Base-by-base conservation (phyloP, 768 basidiomycete species). In the Infundibulicybe gibba region DNA sequence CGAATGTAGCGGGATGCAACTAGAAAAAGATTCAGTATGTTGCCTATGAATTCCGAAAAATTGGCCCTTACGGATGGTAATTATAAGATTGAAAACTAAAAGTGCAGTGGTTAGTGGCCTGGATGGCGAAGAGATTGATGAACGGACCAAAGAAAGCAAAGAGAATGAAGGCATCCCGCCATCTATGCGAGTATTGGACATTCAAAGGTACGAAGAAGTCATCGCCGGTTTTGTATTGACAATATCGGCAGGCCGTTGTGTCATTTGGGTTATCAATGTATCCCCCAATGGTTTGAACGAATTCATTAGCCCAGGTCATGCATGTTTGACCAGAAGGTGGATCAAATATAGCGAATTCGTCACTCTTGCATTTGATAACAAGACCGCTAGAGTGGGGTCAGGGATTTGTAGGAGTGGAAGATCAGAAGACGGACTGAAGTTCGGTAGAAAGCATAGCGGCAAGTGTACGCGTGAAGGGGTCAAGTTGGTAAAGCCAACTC, bases 261-360 rank as follows among this genome's bases (percentile, higher is more conserved):
- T 76, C 87, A 45, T 73, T 68, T 0, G 76, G 72, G 54, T 93
- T 83, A 47, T 82, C 73, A 13, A 94, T 65, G 62, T 93, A 93
- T 0, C 92, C 92, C 0, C 87, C 87, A 41, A 77, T 73, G 0
- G 57, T 61, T 1, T 50, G 50, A 11, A 85, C 77, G 62, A 90
- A 94, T 9, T 79, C 67, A n/a, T 69, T 59, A 0, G 85, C 85
- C 86, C 88, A 95, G 1, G 72, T 53, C 9, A 53, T 53, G 57
- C 93, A 95, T 0, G 84, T 89, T 60, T 91, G 80, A 2, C 83
- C 85, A 2, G 70, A 50, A 0, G 92, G 90, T 1, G 92, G 87
- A 46, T 76, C 64, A 70, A 94, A 90, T 5, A 74, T 53, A 11
- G 76, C 70, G 57, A 87, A 90, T 58, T 95, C 93, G 49, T 80